Base-by-base conservation (phyloP, 306 rosid species). In the Pyrus bretschneideri region DNA sequence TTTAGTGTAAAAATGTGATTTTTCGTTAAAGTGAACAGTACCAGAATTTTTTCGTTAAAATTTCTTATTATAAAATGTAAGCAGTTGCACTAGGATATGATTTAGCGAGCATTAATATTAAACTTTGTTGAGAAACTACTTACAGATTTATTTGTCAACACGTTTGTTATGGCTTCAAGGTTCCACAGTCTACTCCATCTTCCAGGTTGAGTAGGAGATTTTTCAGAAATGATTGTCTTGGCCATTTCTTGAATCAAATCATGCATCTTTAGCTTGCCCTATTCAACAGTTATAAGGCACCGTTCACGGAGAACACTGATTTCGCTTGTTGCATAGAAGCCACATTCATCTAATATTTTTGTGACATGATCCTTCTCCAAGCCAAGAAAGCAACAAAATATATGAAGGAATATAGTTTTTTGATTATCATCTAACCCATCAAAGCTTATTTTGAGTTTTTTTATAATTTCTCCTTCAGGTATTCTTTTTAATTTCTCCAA, bases 201-300 rank as follows among this genome's bases (percentile, higher is more conserved):
- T 31, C 10, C 84, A 31, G 64, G 84, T 2, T 75, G 23, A 4
- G 77, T 42, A 1, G 70, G 9, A 0, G 76, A 80, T 12, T 54
- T 70, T 15, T 65, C 52, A 30, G 81, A 79, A 54, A 76, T 70
- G 7, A 87, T 83, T 52, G 73, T 81, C 62, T 82, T 69, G 58
- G 87, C 91, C 87, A 85, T 87, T 35, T 85, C 87, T 72, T 80
- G 42, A 38, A 78, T 21, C 31, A 82, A 67, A 73, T 78, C 82
- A 67, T 82, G 85, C 82, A 77, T 82, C 17, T 3, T 29, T 5
- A 82, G 58, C 15, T 8, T 51, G 42, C 35, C 54, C 12, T 5
- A 0, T 12, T 77, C 67, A 80, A 85, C 23, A 23, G 25, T 75
- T 1, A 83, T 0, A 4, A 85, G 88, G 4, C 84, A 82, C 8